Base-by-base conservation (phyloP, 768 basidiomycete genomes). In the Naganishia friedmannii region DNA sequence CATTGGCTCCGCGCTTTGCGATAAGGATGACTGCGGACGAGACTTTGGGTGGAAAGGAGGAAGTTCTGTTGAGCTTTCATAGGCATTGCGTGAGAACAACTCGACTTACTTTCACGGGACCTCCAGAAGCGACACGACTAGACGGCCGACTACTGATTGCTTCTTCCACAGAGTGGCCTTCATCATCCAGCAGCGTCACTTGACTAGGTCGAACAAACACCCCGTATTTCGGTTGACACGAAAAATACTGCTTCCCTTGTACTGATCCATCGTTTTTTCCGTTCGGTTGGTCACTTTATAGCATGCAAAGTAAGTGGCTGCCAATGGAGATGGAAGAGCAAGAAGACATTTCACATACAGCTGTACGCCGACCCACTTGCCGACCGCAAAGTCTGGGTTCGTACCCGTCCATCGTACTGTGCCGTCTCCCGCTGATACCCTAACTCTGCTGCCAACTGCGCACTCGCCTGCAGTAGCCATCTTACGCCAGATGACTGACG, bases 261-360 rank as follows among this genome's bases (percentile, higher is more conserved):
- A 99, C 90, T 0, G 87, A 86, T 0, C 96, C 96, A 75, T 98
- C 91, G 83, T 99, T 99, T 88, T 98, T 99, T 46, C 96, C 96
- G 54, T 86, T 89, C 9, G 87, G 82, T 75, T 78, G 77, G n/a
- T 75, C 55, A 58, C 77, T 77, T 3, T 1, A 26, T 42, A 28
- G 1, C 6, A 53, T 66, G 31, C 23, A 17, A 29, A 31, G 21
- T 69, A 54, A 69, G 42, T 69, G 68, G n/a, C 89, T 88, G 68
- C 15, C 29, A 32, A 28, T 3, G 42, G 13, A 23, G 34, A 26
- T 28, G 9, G 21, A 28, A 15, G 19, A 51, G 17, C 37, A 29
- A 60, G 55, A 58, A 58, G 10, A 51, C 29, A 28, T 12, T 6
- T 2, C 0, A 76, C 80, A 71, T 85, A 86, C 55, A 99, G 86